Conservation (phyloP, 495 filamentous ascomycete species). For the Tuber indicum region DNA sequence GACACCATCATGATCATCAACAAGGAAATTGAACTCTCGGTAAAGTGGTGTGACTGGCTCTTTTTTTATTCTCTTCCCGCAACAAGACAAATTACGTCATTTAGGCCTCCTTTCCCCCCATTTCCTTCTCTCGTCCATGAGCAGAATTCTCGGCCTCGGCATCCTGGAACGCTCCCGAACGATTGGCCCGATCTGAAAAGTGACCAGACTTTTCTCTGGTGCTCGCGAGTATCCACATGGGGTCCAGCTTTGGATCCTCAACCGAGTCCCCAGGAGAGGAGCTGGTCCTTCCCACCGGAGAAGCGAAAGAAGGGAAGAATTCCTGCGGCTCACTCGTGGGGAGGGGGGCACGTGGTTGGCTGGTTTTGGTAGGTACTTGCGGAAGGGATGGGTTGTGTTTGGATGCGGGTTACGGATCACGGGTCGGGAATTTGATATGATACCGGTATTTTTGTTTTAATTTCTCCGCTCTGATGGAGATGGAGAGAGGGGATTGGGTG, state of each 20-base stretch:
- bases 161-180: not conserved
- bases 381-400: not conserved
- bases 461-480: not conserved
- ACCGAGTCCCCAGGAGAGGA: not conserved
- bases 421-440: not conserved
- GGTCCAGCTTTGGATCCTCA: not conserved
- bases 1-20: not conserved
- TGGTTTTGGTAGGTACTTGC: conserved; percentile 1
- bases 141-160: not conserved
- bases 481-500: not conserved
- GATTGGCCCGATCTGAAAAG: not conserved
- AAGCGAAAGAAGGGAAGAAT: not conserved
- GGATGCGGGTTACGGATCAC: not conserved
- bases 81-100: conserved; percentile 22
- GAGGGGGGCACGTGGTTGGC: not conserved
- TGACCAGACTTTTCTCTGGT: not conserved
- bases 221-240: not conserved
- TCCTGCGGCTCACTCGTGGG: not conserved
- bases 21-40: not conserved
- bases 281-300: not conserved
- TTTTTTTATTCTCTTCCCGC: not conserved
- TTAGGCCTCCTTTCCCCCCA: not conserved
- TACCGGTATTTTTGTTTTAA: not conserved
- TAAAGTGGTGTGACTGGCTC: conserved; percentile 11
- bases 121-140: not conserved